Evolutionary conservation across 1,284 basidiomycete genomes (phyloP), one percentile per base, ranked within the genome.

Genomic region (Sanghuangporus weigelae): DNA sequence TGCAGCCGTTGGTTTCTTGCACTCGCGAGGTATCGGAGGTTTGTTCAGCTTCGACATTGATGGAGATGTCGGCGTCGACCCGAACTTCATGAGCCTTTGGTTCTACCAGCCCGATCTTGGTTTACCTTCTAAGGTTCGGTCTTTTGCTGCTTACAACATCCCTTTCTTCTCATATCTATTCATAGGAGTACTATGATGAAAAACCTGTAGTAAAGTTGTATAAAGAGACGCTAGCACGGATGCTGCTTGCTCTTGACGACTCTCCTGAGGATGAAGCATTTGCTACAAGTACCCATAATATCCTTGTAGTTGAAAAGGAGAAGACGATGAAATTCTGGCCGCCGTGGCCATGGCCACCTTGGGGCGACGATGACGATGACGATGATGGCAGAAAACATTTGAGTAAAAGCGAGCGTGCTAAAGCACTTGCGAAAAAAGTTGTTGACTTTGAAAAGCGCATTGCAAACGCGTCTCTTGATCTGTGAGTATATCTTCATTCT

Each of bases 121-220:
- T 38, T 85, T 98, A 12, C 96, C 96, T 1, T 87, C 95, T 49
- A 95, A 96, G 81, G 90, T 89, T 61, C 21, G 66, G 67, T 3
- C 35, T 38, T 56, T 21, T 11, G 14, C 59, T n/a, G 3, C 54
- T 21, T 51, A 4, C 55, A 21, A 46, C 39, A 7, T 12, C 44
- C 36, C 44, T 21, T 12, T 44, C 59, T 23, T 64, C 51, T 60
- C 6, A 67, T 46, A 65, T 61, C 19, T 26, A 61, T 49, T 16
- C 16, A 4, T 69, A 93, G 87, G 93, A 96, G 77, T 98, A 98
- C 74, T 98, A 95, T 73, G 83, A 90, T 56, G 96, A 98, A 66
- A 78, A 87, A 61, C 78, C 80, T 0, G 84, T 93, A 54, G 74
- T 87, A 23, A 81, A 85, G 26, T 76, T 92, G 11, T 98, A 98